Conservation (phyloP, 1,139 yeast genomes). For the Ogataea hybrid region DNA sequence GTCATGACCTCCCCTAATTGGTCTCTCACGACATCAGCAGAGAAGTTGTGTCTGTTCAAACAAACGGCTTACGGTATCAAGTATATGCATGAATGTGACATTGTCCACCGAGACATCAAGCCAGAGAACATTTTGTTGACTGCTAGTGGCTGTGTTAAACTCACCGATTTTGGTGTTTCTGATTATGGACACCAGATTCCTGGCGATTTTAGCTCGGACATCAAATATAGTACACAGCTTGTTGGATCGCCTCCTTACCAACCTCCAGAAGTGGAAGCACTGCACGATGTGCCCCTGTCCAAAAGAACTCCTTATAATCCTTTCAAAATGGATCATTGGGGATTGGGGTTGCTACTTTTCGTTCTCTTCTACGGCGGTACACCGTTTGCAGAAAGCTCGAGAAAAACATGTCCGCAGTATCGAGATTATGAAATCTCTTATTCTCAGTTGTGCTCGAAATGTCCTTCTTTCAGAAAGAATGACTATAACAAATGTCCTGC, state of each 20-base stretch:
- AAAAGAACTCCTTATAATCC: constrained; percentile 60
- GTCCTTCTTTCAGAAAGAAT: constrained; percentile 54
- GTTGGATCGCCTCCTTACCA: constrained; percentile 84
- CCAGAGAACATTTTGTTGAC: constrained; percentile 65
- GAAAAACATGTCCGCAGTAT: constrained; percentile 48
- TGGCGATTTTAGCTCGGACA: constrained; percentile 25
- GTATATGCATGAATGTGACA: constrained; percentile 55
- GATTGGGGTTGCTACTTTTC: constrained; percentile 65
- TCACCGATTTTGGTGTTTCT: constrained; percentile 79
- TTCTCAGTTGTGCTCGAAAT: constrained; percentile 43
- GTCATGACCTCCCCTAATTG: constrained; percentile 49
- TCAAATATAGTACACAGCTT: constrained; percentile 41
- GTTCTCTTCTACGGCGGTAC: constrained; percentile 58
- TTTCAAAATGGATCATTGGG: constrained; percentile 72
- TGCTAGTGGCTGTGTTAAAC: constrained; percentile 59
- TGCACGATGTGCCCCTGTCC: constrained; percentile 40
- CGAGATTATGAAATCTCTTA: constrained; percentile 63
- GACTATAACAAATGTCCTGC: constrained; percentile 35
- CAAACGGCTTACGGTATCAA: constrained; percentile 54
- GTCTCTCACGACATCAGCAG: constrained; percentile 39
- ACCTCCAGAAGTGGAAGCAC: constrained; percentile 73
- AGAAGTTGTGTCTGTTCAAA: constrained; percentile 62
- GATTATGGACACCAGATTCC: constrained; percentile 61
- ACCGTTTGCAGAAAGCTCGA: constrained; percentile 55
- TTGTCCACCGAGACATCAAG: constrained; percentile 66